Evolutionary conservation across 768 basidiomycete species (phyloP).

Genomic region (Suillus hirtellus): DNA sequence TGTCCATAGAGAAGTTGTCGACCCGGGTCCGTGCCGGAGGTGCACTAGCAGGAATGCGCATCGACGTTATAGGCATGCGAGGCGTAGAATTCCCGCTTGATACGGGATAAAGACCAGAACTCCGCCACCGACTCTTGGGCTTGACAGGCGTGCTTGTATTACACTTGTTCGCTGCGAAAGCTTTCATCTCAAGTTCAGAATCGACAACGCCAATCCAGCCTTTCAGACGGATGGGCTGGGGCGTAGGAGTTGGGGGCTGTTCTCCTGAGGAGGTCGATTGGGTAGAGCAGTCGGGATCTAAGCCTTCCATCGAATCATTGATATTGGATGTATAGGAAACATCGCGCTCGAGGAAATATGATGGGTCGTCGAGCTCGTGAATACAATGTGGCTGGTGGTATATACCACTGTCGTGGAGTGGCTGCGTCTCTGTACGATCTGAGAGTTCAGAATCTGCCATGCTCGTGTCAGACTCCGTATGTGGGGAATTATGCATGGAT

Average conservation of each 20-base stretch:
- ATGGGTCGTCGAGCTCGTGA: constrained; percentile 50
- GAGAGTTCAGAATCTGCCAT: constrained; percentile 7
- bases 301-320: constrained; percentile 4
- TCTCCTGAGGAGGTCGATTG: constrained; percentile 6
- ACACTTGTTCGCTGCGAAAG: constrained; percentile 43
- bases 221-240: constrained; percentile 42
- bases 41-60: not conserved
- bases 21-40: not conserved
- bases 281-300: constrained; percentile 5
- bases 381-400: constrained; percentile 44
- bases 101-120: not conserved
- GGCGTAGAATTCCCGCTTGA: constrained; percentile 5
- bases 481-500: constrained; percentile 30
- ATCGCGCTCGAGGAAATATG: constrained; percentile 23
- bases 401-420: constrained; percentile 8
- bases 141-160: constrained; percentile 33
- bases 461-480: constrained; percentile 19
- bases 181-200: constrained; percentile 49
- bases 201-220: constrained; percentile 61
- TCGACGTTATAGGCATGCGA: not conserved
- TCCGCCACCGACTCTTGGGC: constrained; percentile 15
- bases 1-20: not conserved
- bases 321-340: constrained; percentile 11
- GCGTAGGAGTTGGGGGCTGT: constrained; percentile 23
- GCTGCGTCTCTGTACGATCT: not conserved